These are phyloP conservation scores for Opeltia flavorubescens DNA, from an alignment of 495 filamentous ascomycete genomes.

Conservation along the genomic window DNA sequence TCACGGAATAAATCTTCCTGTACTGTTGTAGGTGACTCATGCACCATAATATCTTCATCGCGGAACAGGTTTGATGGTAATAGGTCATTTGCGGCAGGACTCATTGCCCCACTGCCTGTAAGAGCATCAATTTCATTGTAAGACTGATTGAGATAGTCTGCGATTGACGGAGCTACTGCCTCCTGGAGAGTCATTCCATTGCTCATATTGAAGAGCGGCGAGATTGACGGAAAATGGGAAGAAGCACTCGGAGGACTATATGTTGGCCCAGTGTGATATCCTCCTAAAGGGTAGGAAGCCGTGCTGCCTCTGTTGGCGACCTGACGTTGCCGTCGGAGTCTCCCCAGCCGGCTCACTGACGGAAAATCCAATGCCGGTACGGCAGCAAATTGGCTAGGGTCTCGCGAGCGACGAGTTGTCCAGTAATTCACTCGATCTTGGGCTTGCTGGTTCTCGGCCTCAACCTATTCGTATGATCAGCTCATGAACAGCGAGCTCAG, in stretches of 20 bases:
- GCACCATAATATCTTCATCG: constrained; percentile 53
- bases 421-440: constrained; percentile 38
- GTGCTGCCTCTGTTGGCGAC: constrained; percentile 35
- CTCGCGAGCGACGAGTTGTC: constrained; percentile 27
- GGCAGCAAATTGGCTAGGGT: constrained; percentile 27
- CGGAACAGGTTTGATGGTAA: constrained; percentile 69
- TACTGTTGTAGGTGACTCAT: constrained; percentile 30
- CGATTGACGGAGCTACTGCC: neutral
- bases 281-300: constrained; percentile 30
- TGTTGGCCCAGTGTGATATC: constrained; percentile 24
- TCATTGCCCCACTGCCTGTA: constrained; percentile 56
- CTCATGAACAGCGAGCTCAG: no score
- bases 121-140: constrained; percentile 28
- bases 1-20: constrained; percentile 16
- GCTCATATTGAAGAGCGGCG: constrained; percentile 46
- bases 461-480: constrained; percentile 23
- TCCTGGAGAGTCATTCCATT: constrained; percentile 36
- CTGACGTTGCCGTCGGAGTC: constrained; percentile 34
- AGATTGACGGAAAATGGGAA: constrained; percentile 30
- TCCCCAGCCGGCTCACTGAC: constrained; percentile 22
- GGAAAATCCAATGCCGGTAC: constrained; percentile 31
- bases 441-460: constrained; percentile 38
- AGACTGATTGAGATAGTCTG: neutral
- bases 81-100: constrained; percentile 63
- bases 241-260: constrained; percentile 34